A percentile compares a stretch with the other conserved stretches of the same genome.
Conservation (phyloP, 495 filamentous ascomycete genomes). For the Podospora pseudoanserina region DNA sequence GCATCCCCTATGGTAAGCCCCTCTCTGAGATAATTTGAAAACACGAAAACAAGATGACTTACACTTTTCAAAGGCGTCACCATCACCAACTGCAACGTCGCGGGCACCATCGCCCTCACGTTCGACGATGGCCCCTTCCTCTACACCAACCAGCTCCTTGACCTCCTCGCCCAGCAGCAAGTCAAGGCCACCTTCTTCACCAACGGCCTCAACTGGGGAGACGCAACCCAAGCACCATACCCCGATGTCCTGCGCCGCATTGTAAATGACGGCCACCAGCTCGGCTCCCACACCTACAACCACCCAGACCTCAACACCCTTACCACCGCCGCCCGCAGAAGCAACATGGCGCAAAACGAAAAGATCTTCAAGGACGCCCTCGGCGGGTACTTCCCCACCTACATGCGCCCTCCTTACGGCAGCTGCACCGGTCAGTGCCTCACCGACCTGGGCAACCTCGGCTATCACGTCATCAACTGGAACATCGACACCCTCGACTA, state of each 20-base stretch:
- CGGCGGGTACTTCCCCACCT: conserved; percentile 59
- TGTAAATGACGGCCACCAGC: conserved; percentile 59
- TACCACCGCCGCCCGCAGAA: conserved; percentile 40
- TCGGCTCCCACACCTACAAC: conserved; percentile 69
- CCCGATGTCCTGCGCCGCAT: conserved; percentile 45
- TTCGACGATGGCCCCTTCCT: conserved; percentile 65
- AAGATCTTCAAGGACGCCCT: conserved; percentile 62
- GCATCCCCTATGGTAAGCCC: conserved; percentile 16
- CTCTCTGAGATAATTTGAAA: not conserved
- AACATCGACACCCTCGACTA: conserved; percentile 68
- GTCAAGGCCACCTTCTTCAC: conserved; percentile 66
- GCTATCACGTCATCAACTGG: conserved; percentile 63
- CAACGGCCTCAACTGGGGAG: conserved; percentile 60
- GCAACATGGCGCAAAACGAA: conserved; percentile 64
- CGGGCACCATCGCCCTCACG: conserved; percentile 60
- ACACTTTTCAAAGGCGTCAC: not conserved
- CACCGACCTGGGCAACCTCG: conserved; percentile 49
- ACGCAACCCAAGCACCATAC: conserved; percentile 32
- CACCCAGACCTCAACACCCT: conserved; percentile 60
- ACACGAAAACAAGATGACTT: not conserved
- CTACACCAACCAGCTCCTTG: conserved; percentile 57
- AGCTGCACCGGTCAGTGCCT: conserved; percentile 51
- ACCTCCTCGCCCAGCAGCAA: conserved; percentile 52
- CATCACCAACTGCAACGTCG: conserved; percentile 56
- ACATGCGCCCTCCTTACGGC: conserved; percentile 72